These are phyloP conservation scores for Suillus plorans DNA, from an alignment of 768 basidiomycete genomes.

Conservation along the genomic window DNA sequence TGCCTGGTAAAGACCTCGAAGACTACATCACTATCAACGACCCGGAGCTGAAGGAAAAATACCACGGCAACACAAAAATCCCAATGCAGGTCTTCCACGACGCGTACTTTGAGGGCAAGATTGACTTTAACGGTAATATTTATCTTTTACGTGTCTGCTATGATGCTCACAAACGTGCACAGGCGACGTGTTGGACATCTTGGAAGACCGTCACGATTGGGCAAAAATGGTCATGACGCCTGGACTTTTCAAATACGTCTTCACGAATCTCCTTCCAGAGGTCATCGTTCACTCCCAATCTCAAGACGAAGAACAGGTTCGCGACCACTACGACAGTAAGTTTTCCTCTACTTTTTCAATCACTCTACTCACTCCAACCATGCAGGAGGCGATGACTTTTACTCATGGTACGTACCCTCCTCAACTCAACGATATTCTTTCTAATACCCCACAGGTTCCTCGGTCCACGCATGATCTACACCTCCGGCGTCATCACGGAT, in stretches of 20 bases:
- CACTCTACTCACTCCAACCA: neutral
- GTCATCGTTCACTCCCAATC: constrained; percentile 86
- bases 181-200: constrained; percentile 92
- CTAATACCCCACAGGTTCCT: constrained; percentile 69
- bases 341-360: constrained; percentile 12
- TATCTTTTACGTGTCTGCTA: neutral
- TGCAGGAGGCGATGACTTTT: constrained; percentile 91
- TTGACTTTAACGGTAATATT: constrained; percentile 87
- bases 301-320: constrained; percentile 95
- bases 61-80: constrained; percentile 86
- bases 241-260: constrained; percentile 92
- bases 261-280: constrained; percentile 86
- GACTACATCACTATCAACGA: constrained; percentile 93
- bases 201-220: constrained; percentile 97
- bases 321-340: constrained; percentile 92
- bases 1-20: constrained; percentile 85
- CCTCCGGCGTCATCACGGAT: constrained; percentile 83
- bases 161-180: neutral
- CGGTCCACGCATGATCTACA: constrained; percentile 96
- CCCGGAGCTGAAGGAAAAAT: constrained; percentile 72
- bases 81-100: constrained; percentile 98
- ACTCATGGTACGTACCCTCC: constrained; percentile 61
- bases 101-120: constrained; percentile 94
- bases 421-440: neutral
- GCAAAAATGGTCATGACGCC: constrained; percentile 87